Base-by-base conservation (phyloP, 164 flowering plant species). In the Vitis cinerea region DNA sequence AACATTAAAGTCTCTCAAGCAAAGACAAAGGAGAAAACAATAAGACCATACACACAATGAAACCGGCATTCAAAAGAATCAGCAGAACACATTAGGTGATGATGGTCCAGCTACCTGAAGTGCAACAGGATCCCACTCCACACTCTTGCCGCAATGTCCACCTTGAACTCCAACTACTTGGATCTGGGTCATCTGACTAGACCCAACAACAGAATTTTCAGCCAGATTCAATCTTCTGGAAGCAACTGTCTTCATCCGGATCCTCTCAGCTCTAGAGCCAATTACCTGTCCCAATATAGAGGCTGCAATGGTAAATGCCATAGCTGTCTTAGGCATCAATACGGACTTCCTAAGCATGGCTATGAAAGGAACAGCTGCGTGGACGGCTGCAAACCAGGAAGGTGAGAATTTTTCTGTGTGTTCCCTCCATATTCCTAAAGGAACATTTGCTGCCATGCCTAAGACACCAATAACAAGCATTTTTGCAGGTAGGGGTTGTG, bases 401-500 rank as follows among this genome's bases (percentile, higher is more conserved):
- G 85, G 91, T 3, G 98, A 93, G 75, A 93, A 93, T 69, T 93
- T 93, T 57, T 83, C 67, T 0, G 96, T 92, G 76, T 95, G 99
- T 69, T 95, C 99, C 50, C 98, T 86, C 98, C 99, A 93, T 63
- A 88, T 69, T 16, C 97, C 82, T 49, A 93, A 68, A 10, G 99
- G 99, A 19, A 96, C 83, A 67, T 96, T 96, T 7, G 85, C 95
- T 30, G 99, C 99, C 98, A 96, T 93, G 47, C 99, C 99, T 77
- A 96, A 31, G 54, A 82, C 59, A 49, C 97, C 99, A 61, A 96
- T 93, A 44, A 75, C 97, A 17, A 96, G 88, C 61, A 96, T 72
- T 76, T 96, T 96, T 27, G 86, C 74, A 7, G 97, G 89, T n/a
- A 96, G 74, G 13, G 95, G 83, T 71, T 96, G 99, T 0, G 99